Evolutionary conservation across 768 basidiomycete genomes (phyloP).

Genomic region (Melanogaster broomeanus): DNA sequence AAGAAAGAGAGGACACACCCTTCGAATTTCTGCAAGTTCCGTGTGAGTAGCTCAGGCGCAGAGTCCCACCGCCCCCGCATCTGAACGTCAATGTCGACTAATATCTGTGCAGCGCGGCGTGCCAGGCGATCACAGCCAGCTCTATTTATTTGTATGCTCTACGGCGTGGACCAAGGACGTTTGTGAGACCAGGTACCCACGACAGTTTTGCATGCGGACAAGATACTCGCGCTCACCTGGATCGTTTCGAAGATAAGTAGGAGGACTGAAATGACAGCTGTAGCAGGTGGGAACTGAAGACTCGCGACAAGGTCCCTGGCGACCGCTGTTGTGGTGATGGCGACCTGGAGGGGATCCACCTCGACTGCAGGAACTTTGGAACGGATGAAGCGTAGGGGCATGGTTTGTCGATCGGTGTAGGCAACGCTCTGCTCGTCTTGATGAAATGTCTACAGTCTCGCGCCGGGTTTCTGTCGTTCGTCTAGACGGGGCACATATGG

Average conservation of each 20-base stretch:
- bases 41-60: conserved; percentile 41
- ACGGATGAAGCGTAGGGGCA: conserved; percentile 32
- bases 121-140: conserved; percentile 41
- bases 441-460: too few relatives aligned
- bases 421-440: neutral
- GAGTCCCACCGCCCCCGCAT: conserved; percentile 48
- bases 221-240: conserved; percentile 35
- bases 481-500: too few relatives aligned
- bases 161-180: neutral
- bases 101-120: conserved; percentile 41
- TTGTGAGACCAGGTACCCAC: neutral
- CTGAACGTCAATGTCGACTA: conserved; percentile 45
- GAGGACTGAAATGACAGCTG: conserved; percentile 40
- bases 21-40: conserved; percentile 43
- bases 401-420: conserved; percentile 3
- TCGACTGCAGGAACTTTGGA: conserved; percentile 19
- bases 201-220: neutral
- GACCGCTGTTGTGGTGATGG: conserved; percentile 30
- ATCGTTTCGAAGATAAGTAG: conserved; percentile 47
- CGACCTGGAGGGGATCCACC: conserved; percentile 31
- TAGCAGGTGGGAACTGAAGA: conserved; percentile 44
- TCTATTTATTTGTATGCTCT: conserved; percentile 39
- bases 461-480: too few relatives aligned
- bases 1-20: conserved; percentile 26
- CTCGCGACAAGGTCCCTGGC: conserved; percentile 34